Evolutionary conservation across 2,329 filamentous ascomycete species (phyloP).

Genomic region (Talaromyces funiculosus): DNA sequence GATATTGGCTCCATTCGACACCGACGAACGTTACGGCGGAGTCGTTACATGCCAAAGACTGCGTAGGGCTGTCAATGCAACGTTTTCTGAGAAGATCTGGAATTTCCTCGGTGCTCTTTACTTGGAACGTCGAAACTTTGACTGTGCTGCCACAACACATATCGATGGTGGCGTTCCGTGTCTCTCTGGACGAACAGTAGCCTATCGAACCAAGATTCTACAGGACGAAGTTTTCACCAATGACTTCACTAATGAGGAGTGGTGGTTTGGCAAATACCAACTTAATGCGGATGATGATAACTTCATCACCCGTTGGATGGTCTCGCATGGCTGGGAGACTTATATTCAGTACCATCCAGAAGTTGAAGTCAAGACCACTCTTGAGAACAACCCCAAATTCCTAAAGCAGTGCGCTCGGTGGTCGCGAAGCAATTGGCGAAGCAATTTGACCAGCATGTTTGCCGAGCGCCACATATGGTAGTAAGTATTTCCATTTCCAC

Average conservation of each 20-base stretch:
- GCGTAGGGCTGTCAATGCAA: slow-evolving; percentile 59
- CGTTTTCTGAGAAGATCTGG: slow-evolving; percentile 61
- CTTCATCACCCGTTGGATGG: slow-evolving; percentile 94
- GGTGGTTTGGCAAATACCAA: slow-evolving; percentile 70
- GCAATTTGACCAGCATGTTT: slow-evolving; percentile 86
- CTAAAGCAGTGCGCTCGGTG: slow-evolving; percentile 89
- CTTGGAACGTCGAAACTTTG: slow-evolving; percentile 89
- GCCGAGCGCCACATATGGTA: slow-evolving; percentile 77
- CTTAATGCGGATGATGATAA: slow-evolving; percentile 97
- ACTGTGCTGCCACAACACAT: slow-evolving; percentile 91
- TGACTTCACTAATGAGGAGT: slow-evolving; percentile 86
- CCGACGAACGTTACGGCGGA: slow-evolving; percentile 68
- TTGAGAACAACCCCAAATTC: slow-evolving; percentile 84
- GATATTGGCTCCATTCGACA: slow-evolving; percentile 89
- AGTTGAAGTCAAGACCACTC: slow-evolving; percentile 85
- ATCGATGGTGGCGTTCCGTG: slow-evolving; percentile 95
- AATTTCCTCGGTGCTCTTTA: slow-evolving; percentile 90
- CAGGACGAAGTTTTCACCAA: slow-evolving; percentile 79
- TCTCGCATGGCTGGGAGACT: slow-evolving; percentile 86
- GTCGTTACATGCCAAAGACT: slow-evolving; percentile 89
- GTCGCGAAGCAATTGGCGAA: slow-evolving; percentile 97
- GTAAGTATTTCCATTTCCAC: slow-evolving; percentile 53
- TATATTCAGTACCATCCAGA: slow-evolving; percentile 91
- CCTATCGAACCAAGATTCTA: slow-evolving; percentile 83
- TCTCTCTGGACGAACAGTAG: slow-evolving; percentile 89